These are phyloP conservation scores for Dothideomycetes sp. DNA, from an alignment of 2,329 filamentous ascomycete species.

Conservation along the genomic window DNA sequence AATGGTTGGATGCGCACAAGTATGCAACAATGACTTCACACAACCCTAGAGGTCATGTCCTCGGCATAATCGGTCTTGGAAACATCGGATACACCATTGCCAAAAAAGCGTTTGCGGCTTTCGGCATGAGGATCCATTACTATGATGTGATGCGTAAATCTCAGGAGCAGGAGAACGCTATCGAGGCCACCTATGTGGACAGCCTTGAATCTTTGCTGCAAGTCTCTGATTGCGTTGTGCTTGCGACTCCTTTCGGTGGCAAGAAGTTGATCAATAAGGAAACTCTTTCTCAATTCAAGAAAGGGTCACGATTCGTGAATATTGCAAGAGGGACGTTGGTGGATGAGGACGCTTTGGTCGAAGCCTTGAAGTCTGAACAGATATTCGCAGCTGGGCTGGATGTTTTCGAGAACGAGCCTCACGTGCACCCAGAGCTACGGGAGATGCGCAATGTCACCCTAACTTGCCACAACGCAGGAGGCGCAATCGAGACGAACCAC, in stretches of 20 bases:
- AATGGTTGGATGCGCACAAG: slow-evolving; percentile 52
- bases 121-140: slow-evolving; percentile 60
- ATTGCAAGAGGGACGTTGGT: slow-evolving; percentile 56
- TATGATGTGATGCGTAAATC: slow-evolving; percentile 48
- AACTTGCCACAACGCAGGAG: slow-evolving; percentile 31
- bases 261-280: slow-evolving; percentile 41
- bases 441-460: slow-evolving; percentile 34
- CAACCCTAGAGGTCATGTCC: slow-evolving; percentile 51
- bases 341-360: slow-evolving; percentile 54
- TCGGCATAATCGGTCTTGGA: slow-evolving; percentile 63
- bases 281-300: slow-evolving; percentile 44
- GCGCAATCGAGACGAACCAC: slow-evolving; percentile 31
- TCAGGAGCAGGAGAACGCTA: slow-evolving; percentile 32
- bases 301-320: slow-evolving; percentile 53
- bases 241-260: slow-evolving; percentile 50
- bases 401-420: slow-evolving; percentile 49
- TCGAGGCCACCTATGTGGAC: slow-evolving; percentile 47
- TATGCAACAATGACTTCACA: slow-evolving; percentile 50
- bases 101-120: slow-evolving; percentile 46
- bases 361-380: slow-evolving; percentile 45
- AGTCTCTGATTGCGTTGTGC: slow-evolving; percentile 49
- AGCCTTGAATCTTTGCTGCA: slow-evolving; percentile 44
- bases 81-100: slow-evolving; percentile 47
- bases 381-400: slow-evolving; percentile 51
- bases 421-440: slow-evolving; percentile 38